Conservation (phyloP, 2,329 filamentous ascomycete species). For the Podosphaera leucotricha region DNA sequence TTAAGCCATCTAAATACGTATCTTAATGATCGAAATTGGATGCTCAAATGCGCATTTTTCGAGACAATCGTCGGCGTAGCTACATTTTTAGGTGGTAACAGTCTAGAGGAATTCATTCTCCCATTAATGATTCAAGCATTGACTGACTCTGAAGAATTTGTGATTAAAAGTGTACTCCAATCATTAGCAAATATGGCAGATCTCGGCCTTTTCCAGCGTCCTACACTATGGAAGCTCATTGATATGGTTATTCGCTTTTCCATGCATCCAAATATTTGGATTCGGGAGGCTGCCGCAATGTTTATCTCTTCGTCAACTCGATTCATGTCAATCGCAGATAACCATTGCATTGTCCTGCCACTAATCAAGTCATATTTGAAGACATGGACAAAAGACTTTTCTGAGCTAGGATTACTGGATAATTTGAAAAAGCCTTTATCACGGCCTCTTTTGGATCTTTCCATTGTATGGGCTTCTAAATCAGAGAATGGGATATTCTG, state of each 20-base stretch:
- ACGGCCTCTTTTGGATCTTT: constrained; percentile 61
- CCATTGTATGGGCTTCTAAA: constrained; percentile 65
- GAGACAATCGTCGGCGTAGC: constrained; percentile 86
- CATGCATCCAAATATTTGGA: constrained; percentile 88
- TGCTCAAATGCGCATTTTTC: constrained; percentile 88
- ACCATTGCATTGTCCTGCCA: constrained; percentile 61
- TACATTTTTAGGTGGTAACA: constrained; percentile 68
- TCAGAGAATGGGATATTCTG: constrained; percentile 68
- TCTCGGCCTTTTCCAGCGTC: constrained; percentile 64
- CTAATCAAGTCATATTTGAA: constrained; percentile 66
- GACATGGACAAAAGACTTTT: constrained; percentile 41
- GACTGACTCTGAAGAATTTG: constrained; percentile 79
- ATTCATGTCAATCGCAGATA: constrained; percentile 57
- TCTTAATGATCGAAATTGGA: constrained; percentile 89
- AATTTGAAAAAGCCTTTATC: constrained; percentile 62
- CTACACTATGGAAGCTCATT: constrained; percentile 69
- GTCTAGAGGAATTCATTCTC: constrained; percentile 81
- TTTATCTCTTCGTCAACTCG: constrained; percentile 58
- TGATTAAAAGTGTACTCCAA: constrained; percentile 73
- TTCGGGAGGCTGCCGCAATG: constrained; percentile 67
- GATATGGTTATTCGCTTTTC: constrained; percentile 66
- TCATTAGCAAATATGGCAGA: constrained; percentile 74
- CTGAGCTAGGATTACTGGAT: constrained; percentile 54
- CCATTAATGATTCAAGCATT: constrained; percentile 90
- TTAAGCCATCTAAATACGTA: constrained; percentile 93